Evolutionary conservation across 495 filamentous ascomycete genomes (phyloP).

Genomic region (Schizothecium vesticola): DNA sequence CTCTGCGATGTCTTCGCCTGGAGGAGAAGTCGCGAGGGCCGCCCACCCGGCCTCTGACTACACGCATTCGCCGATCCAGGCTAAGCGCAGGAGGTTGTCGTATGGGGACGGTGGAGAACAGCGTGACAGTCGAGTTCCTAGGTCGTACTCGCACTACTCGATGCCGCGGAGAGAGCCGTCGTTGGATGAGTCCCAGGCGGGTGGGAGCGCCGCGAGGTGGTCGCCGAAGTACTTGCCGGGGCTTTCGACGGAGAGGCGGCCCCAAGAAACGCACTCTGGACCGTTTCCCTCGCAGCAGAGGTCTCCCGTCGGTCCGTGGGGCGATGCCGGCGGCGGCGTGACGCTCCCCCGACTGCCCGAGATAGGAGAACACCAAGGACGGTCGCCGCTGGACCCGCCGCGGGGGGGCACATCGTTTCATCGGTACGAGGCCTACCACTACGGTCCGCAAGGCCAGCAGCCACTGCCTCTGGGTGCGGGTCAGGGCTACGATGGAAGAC

Average conservation of each 20-base stretch:
- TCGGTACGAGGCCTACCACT: no score
- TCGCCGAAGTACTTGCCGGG: no score
- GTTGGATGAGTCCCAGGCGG: neutral
- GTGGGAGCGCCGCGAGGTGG: neutral
- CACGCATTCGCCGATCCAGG: constrained; percentile 30
- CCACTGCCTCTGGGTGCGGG: no score
- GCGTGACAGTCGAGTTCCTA: constrained; percentile 29
- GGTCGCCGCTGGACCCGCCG: neutral
- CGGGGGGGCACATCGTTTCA: neutral
- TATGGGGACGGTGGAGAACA: constrained; percentile 27
- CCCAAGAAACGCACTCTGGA: neutral
- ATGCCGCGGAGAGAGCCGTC: neutral
- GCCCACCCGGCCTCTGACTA: constrained; percentile 29
- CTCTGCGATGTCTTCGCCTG: constrained; percentile 23
- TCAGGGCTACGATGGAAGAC: constrained; percentile 21
- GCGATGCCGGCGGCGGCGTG: neutral
- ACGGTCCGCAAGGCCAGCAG: no score
- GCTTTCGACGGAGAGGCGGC: no score
- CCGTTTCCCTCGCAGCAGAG: neutral
- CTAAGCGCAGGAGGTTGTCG: constrained; percentile 35
- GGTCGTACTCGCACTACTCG: constrained; percentile 23
- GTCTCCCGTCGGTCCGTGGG: neutral
- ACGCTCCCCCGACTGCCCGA: neutral
- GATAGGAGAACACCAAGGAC: neutral
- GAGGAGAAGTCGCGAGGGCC: constrained; percentile 12